Base-by-base conservation (phyloP, 768 basidiomycete genomes). In the Leccinum subgranulosum region DNA sequence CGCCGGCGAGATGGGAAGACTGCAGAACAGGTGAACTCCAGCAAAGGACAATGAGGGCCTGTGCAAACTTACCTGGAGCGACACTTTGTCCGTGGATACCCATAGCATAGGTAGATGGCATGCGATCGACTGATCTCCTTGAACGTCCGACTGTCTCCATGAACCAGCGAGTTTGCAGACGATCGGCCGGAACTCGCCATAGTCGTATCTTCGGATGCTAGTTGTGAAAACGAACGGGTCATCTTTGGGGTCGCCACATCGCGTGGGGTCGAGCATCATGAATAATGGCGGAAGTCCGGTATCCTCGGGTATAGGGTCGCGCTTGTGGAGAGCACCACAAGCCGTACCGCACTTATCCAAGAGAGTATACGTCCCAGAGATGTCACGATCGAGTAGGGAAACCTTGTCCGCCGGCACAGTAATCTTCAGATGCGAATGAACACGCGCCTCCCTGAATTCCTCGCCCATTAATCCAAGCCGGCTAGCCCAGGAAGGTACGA, bases 341-440 rank as follows among this genome's bases (percentile, higher is more conserved):
- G 95, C 92, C 2, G 92, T 92, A 7, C 94, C 94, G 56, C 95
- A 98, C 68, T 87, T 88, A 60, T 90, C 87, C 53, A 94, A 76
- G 49, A 94, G 84, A 25, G 75, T 73, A 67, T 97, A 98, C 2
- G 75, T 76, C 6, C 95, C 95, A 6, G 87, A 85, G 47, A 97
- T 86, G 66, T 92, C 84, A 48, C 88, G 85, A 70, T 96, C 94
- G 29, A 91, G 81, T 54, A 74, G 69, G 2, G 66, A 56, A 8
- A 75, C 66, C 27, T 80, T 76, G 31, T 80, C 77, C 9, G 71
- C 64, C 0, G 82, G 76, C 4, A 88, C 83, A n/a, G 77, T 73
- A 34, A 98, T 74, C 61, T 84, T 77, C 27, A 97, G 61, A 53
- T 80, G 75, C 0, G 90, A 82, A 69, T 86, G 83, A 14, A 95